Evolutionary conservation across 768 basidiomycete genomes (phyloP).

Genomic region (Amanita rubescens): DNA sequence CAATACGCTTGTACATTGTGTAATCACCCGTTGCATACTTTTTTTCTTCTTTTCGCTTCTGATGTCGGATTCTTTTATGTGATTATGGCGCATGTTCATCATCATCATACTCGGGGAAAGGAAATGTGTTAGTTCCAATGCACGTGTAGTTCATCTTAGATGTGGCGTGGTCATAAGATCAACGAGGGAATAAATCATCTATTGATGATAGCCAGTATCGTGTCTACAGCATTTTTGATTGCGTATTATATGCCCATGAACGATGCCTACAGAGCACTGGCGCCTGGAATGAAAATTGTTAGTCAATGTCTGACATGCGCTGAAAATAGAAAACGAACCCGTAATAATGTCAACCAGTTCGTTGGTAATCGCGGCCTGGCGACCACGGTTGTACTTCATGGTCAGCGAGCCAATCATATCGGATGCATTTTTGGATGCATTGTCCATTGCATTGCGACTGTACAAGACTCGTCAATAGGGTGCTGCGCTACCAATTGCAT

Average conservation of each 20-base stretch:
- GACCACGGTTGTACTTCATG: constrained; percentile 98
- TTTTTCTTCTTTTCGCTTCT: neutral
- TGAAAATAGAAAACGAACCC: constrained; percentile 39
- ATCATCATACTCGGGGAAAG: neutral
- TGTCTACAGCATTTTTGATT: constrained; percentile 8
- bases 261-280: constrained; percentile 33
- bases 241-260: constrained; percentile 1
- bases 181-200: neutral
- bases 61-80: neutral
- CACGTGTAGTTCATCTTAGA: neutral
- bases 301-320: neutral
- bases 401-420: constrained; percentile 87
- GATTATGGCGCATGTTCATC: neutral
- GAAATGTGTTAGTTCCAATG: neutral
- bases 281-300: constrained; percentile 23
- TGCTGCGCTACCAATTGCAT: neutral
- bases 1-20: neutral
- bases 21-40: neutral
- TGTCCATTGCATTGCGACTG: constrained; percentile 99
- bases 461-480: constrained; percentile 4
- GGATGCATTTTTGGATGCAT: constrained; percentile 94
- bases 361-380: constrained; percentile 96
- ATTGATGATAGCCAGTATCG: constrained; percentile 9
- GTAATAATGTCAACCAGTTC: constrained; percentile 91
- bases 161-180: neutral